Evolutionary conservation across 257 asterid species (phyloP).

Genomic region (Solanum appendiculatum): DNA sequence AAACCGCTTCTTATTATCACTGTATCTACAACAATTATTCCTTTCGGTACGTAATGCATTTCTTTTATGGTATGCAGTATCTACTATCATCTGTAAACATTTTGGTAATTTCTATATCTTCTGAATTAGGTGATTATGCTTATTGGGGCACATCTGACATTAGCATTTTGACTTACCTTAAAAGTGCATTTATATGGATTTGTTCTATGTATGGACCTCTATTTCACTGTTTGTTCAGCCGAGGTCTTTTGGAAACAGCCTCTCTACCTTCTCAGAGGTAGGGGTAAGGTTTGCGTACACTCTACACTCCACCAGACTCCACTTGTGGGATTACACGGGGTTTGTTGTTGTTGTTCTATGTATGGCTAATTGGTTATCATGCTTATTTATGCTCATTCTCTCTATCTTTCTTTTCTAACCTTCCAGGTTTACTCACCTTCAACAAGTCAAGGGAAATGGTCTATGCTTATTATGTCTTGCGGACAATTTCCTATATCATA

Average conservation of each 20-base stretch:
- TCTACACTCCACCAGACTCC: background rate
- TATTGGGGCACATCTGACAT: background rate
- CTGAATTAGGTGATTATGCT: background rate
- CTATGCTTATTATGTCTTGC: conserved; percentile 66
- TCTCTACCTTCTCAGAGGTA: background rate
- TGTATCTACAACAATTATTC: conserved; percentile 61
- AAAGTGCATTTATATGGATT: background rate
- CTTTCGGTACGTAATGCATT: conserved; percentile 50
- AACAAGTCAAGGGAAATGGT: conserved; percentile 61
- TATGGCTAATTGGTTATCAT: background rate
- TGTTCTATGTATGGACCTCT: background rate
- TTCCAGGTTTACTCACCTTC: conserved; percentile 78
- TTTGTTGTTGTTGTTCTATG: background rate
- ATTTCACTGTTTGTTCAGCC: background rate
- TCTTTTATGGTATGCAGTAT: too few relatives aligned
- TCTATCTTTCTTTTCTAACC: background rate
- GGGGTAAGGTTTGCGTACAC: background rate
- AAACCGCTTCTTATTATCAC: conserved; percentile 86
- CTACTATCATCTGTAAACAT: background rate
- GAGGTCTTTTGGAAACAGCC: background rate
- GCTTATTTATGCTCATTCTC: background rate
- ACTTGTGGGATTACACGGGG: background rate
- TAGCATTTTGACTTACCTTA: background rate
- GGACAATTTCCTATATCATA: conserved; percentile 59
- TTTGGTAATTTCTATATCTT: background rate